Evolutionary conservation across 495 filamentous ascomycete species (phyloP).

Genomic region (Podospora pseudoanserina): DNA sequence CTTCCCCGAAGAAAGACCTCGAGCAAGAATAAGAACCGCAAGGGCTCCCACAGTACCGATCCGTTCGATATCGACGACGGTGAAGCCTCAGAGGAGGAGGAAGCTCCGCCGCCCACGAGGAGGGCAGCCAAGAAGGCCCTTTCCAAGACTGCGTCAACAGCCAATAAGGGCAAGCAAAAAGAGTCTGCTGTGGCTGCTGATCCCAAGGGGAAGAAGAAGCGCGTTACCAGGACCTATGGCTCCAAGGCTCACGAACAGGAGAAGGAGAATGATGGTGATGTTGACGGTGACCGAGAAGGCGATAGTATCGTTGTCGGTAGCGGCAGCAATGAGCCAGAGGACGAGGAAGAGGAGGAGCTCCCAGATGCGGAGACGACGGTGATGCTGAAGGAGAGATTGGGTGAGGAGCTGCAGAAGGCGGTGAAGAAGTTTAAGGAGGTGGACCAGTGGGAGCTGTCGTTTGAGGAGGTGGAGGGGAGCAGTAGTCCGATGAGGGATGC

Average conservation of each 20-base stretch:
- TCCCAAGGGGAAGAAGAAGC: constrained; percentile 25
- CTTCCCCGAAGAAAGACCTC: constrained; percentile 35
- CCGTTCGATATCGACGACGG: constrained; percentile 22
- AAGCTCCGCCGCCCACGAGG: constrained; percentile 33
- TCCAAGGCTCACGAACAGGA: constrained; percentile 28
- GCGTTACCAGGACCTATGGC: constrained; percentile 36
- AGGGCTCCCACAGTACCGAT: constrained; percentile 16
- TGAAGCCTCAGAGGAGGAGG: constrained; percentile 20
- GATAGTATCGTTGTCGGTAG: constrained; percentile 22
- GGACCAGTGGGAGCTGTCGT: constrained; percentile 46
- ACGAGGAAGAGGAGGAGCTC: constrained; percentile 22
- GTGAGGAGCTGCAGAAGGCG: constrained; percentile 44
- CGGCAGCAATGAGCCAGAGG: constrained; percentile 20
- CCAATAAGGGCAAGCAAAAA: constrained; percentile 6
- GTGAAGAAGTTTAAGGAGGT: constrained; percentile 51
- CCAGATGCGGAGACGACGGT: constrained; percentile 25
- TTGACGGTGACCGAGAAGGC: constrained; percentile 42
- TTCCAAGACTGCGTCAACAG: constrained; percentile 1
- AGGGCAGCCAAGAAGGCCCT: constrained; percentile 30
- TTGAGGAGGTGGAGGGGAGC: constrained; percentile 1
- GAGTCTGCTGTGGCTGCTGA: constrained; percentile 13
- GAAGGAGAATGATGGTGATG: constrained; percentile 41
- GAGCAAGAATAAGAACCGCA: background rate
- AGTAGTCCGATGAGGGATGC: background rate
- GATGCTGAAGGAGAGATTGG: constrained; percentile 31